phyloP scores from a whole-genome alignment of 805 yeast species.

The Starmera caribaea region DNA sequence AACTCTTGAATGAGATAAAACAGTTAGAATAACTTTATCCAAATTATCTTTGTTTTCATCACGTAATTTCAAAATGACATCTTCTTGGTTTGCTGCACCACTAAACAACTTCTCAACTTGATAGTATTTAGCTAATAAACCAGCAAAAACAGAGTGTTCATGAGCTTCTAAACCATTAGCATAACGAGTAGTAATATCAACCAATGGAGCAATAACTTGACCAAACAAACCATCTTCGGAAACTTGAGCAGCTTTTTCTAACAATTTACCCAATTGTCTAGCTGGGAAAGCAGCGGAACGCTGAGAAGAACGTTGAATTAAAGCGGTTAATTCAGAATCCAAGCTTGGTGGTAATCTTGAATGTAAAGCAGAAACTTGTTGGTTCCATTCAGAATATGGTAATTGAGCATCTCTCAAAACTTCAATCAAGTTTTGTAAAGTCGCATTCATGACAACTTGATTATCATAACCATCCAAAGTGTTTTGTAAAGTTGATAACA shows the following conservation, averaged over 20 bases:
- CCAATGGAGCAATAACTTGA: constrained; percentile 63
- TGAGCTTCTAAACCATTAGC: constrained; percentile 71
- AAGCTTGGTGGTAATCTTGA: constrained; percentile 77
- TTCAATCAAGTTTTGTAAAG: constrained; percentile 62
- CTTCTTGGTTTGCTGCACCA: constrained; percentile 80
- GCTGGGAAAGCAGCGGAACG: constrained; percentile 90
- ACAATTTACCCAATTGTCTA: constrained; percentile 62
- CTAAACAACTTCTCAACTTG: constrained; percentile 71
- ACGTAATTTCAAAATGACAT: constrained; percentile 76
- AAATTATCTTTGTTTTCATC: constrained; percentile 78
- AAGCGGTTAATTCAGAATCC: constrained; percentile 53
- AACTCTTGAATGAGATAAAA: constrained; percentile 86
- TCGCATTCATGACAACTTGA: constrained; percentile 84
- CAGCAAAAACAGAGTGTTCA: constrained; percentile 68
- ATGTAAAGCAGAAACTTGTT: constrained; percentile 82
- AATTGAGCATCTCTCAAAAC: constrained; percentile 70
- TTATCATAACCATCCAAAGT: constrained; percentile 90
- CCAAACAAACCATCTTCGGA: constrained; percentile 42
- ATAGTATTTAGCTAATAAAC: constrained; percentile 62
- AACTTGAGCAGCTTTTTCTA: constrained; percentile 50
- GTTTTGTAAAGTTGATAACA: constrained; percentile 55
- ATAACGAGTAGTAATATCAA: constrained; percentile 61
- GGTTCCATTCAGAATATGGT: constrained; percentile 90
- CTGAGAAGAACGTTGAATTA: constrained; percentile 54
- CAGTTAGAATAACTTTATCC: constrained; percentile 58